Percentiles rank a stretch among this genome's conserved stretches.
phyloP scores from a whole-genome alignment of 2,329 filamentous ascomycete genomes.

The Anisogramma anomala region DNA sequence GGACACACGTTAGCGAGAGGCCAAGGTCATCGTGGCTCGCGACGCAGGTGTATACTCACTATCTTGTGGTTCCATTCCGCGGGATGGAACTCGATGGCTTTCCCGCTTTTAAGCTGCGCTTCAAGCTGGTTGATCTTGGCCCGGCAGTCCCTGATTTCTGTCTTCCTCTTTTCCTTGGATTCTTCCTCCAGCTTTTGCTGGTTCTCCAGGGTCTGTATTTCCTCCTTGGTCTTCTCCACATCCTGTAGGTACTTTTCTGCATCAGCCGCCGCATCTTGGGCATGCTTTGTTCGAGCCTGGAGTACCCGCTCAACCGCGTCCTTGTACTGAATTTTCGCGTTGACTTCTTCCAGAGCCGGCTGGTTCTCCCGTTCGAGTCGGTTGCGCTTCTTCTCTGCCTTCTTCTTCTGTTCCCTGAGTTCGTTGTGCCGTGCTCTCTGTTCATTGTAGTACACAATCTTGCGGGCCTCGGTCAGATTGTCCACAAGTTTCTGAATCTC shows the following conservation, averaged over 20 bases:
- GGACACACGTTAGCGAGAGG: not conserved
- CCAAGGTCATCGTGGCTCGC: not conserved
- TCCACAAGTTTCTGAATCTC: conserved; percentile 53
- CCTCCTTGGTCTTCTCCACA: conserved; percentile 27
- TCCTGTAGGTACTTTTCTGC: conserved; percentile 34
- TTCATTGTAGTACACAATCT: conserved; percentile 53
- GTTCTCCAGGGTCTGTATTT: conserved; percentile 36
- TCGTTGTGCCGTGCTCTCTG: conserved; percentile 35
- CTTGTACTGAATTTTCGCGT: conserved; percentile 58
- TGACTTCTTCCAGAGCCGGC: conserved; percentile 59
- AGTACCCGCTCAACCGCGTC: conserved; percentile 44
- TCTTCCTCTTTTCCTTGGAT: conserved; percentile 36
- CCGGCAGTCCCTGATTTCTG: conserved; percentile 38
- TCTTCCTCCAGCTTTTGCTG: conserved; percentile 42
- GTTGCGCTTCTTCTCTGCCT: conserved; percentile 44
- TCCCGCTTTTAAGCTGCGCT: conserved; percentile 45
- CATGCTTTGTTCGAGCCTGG: conserved; percentile 38
- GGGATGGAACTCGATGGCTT: conserved; percentile 38
- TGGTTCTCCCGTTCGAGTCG: conserved; percentile 47
- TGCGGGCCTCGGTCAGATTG: conserved; percentile 52
- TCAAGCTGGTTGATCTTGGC: conserved; percentile 52
- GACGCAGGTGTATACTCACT: conserved; percentile 21
- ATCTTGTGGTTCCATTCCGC: conserved; percentile 61
- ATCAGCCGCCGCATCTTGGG: conserved; percentile 42
- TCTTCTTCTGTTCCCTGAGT: conserved; percentile 43